Evolutionary conservation across 495 filamentous ascomycete species (phyloP).

Genomic region (Glonium stellatum): DNA sequence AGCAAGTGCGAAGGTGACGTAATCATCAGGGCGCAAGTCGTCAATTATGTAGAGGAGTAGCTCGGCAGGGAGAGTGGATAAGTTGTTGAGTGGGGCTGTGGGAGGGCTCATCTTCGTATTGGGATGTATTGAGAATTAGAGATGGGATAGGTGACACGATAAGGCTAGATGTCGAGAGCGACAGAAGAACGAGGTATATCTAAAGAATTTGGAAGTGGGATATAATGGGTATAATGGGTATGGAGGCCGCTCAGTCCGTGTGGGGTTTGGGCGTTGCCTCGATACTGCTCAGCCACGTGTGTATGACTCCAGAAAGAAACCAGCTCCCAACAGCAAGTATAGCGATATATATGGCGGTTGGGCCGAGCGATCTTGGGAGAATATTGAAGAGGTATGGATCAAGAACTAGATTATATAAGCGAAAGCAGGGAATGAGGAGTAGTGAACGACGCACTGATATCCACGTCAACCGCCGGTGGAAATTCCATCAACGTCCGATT

Average conservation of each 20-base stretch:
- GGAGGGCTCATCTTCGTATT: conserved; percentile 11
- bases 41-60: conserved; percentile 38
- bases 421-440: conserved; percentile 1
- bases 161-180: not conserved
- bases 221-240: too few species aligned
- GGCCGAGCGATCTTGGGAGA: conserved; percentile 36
- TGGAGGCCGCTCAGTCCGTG: conserved; percentile 22
- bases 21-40: conserved; percentile 33
- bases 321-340: conserved; percentile 32
- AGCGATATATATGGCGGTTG: conserved; percentile 36
- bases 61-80: conserved; percentile 38
- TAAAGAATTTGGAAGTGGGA: too few species aligned
- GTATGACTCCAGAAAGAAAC: conserved; percentile 35
- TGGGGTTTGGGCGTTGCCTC: conserved; percentile 26
- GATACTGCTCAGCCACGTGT: conserved; percentile 25
- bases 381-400: conserved; percentile 61
- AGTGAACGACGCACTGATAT: conserved; percentile 53
- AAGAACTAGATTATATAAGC: conserved; percentile 45
- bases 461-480: conserved; percentile 67
- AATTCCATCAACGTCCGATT: conserved; percentile 67
- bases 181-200: not conserved
- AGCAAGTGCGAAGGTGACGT: conserved; percentile 37
- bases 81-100: conserved; percentile 15
- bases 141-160: too few species aligned
- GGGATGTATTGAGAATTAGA: not conserved